A percentile compares a stretch with the other conserved stretches of the same genome.
Conservation (phyloP, 2,329 filamentous ascomycete species). For the Cladosporium colombiae region DNA sequence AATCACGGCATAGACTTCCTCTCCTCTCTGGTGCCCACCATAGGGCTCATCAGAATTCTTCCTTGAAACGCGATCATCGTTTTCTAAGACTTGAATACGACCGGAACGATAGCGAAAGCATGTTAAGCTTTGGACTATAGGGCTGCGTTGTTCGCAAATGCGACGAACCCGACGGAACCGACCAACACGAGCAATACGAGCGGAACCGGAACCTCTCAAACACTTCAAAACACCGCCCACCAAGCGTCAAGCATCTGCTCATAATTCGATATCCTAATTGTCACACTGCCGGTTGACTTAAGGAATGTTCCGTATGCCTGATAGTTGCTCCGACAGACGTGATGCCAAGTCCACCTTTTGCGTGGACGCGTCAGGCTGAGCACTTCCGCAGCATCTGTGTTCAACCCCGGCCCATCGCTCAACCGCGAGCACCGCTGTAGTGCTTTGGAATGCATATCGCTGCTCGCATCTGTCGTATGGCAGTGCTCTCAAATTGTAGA, state of each 20-base stretch:
- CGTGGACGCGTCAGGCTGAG: not conserved
- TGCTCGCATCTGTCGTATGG: not conserved
- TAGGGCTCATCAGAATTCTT: not conserved
- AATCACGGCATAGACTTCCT: not conserved
- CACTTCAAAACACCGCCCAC: not conserved
- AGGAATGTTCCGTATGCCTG: not conserved
- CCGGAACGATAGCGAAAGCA: not conserved
- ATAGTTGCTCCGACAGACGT: not conserved
- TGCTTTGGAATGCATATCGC: not conserved
- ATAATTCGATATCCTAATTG: not conserved
- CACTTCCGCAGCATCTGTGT: not conserved
- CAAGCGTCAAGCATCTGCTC: not conserved
- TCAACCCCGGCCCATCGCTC: not conserved
- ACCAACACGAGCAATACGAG: not conserved
- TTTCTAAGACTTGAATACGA: not conserved
- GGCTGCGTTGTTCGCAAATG: not conserved
- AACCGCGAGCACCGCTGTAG: not conserved
- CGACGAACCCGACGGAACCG: slow-evolving; percentile 1
- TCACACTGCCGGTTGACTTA: not conserved
- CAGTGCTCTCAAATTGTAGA: not conserved
- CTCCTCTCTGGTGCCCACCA: not conserved
- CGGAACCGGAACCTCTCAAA: not conserved
- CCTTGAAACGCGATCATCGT: not conserved
- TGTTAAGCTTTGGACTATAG: not conserved
- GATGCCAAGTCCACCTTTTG: not conserved